Percentiles rank a stretch among this genome's conserved stretches.
Evolutionary conservation across 2,329 filamentous ascomycete genomes (phyloP).

Genomic region (Aaosphaeria pasadenensis): DNA sequence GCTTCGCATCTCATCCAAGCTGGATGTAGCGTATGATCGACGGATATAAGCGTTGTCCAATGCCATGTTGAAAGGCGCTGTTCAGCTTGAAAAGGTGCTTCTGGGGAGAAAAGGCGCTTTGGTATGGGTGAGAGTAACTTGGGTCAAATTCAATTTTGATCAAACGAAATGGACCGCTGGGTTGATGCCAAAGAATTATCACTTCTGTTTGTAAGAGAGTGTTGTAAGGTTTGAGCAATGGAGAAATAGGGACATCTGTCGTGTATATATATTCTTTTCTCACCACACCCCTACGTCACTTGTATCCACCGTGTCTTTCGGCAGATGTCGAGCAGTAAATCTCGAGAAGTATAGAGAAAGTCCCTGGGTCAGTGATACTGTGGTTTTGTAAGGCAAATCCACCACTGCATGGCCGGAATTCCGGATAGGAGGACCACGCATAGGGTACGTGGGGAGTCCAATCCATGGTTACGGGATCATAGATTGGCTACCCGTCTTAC

Average conservation of each 20-base stretch:
- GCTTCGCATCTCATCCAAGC: constrained; percentile 35
- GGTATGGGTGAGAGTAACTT: background rate
- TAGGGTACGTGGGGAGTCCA: background rate
- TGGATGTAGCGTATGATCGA: constrained; percentile 36
- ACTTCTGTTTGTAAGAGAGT: too few species aligned
- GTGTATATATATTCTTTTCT: background rate
- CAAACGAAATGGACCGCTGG: too few species aligned
- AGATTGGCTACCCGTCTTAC: background rate
- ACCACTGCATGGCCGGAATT: background rate
- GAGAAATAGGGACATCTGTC: too few species aligned
- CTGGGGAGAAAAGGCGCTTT: background rate
- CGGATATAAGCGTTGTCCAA: constrained; percentile 20
- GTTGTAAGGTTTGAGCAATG: too few species aligned
- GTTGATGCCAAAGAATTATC: too few species aligned
- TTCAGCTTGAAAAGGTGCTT: background rate
- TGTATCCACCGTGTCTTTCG: background rate
- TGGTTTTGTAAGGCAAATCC: background rate
- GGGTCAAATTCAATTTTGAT: too few species aligned
- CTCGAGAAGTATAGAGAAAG: background rate
- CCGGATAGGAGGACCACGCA: background rate
- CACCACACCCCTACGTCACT: background rate
- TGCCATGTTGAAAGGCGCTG: background rate
- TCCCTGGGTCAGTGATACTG: background rate
- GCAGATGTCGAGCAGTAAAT: background rate
- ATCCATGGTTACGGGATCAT: background rate